Conservation (phyloP, 257 asterid species). For the Nicotiana obtusifolia region DNA sequence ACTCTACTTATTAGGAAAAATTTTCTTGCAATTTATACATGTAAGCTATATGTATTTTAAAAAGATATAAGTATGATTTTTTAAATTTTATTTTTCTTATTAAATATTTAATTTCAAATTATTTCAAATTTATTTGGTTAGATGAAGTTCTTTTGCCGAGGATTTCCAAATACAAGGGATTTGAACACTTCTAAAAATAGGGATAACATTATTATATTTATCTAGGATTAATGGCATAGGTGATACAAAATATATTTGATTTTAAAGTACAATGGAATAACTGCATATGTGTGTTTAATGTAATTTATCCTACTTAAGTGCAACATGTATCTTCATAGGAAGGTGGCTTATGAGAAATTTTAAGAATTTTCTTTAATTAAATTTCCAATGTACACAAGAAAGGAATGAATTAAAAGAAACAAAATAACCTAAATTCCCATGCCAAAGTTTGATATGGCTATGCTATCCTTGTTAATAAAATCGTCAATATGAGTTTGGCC, state of each 20-base stretch:
- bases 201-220: neutral
- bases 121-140: neutral
- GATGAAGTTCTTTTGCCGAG: neutral
- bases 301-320: neutral
- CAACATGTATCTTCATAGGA: neutral
- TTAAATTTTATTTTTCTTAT: no score
- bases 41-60: no score
- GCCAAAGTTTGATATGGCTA: neutral
- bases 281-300: neutral
- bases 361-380: no score
- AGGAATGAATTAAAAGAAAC: neutral
- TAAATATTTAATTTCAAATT: no score
- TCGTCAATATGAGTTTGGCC: no score
- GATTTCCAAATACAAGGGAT: neutral
- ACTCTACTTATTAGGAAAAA: no score
- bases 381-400: no score
- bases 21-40: no score
- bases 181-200: neutral
- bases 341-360: no score
- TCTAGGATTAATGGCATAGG: neutral
- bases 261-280: neutral
- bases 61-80: no score
- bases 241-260: neutral
- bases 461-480: neutral
- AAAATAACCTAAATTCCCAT: neutral